phyloP scores from a whole-genome alignment of 768 basidiomycete genomes.

The Lactarius vividus region DNA sequence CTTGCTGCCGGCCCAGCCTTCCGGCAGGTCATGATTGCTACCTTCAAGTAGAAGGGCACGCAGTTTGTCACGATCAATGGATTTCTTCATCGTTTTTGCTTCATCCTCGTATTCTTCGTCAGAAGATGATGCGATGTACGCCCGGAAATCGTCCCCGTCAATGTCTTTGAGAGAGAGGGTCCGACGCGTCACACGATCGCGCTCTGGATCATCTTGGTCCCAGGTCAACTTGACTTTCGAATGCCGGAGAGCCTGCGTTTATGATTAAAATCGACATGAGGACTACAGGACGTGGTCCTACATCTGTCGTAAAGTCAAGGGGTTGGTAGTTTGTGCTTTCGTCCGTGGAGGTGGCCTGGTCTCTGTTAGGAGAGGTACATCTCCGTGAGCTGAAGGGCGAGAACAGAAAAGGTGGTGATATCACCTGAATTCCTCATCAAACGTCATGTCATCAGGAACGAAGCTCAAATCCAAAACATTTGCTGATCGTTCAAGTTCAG shows the following conservation, averaged over 20 bases:
- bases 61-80: constrained; percentile 56
- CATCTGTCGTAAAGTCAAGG: constrained; percentile 91
- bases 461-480: constrained; percentile 95
- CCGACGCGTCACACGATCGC: constrained; percentile 75
- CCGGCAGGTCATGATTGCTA: constrained; percentile 66
- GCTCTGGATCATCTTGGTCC: constrained; percentile 96
- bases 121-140: constrained; percentile 43
- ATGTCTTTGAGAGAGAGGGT: constrained; percentile 79
- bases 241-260: constrained; percentile 89
- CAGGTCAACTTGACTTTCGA: constrained; percentile 98
- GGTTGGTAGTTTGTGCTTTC: constrained; percentile 59
- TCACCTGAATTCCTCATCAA: constrained; percentile 74
- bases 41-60: constrained; percentile 73
- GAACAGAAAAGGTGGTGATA: constrained; percentile 16
- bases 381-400: constrained; percentile 5
- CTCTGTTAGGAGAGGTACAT: constrained; percentile 45
- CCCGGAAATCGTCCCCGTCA: constrained; percentile 86
- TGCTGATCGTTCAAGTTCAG: constrained; percentile 94
- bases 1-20: constrained; percentile 70
- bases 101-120: constrained; percentile 52
- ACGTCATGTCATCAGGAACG: constrained; percentile 85
- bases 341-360: constrained; percentile 71
- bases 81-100: constrained; percentile 46
- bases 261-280: background rate
- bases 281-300: constrained; percentile 40